phyloP scores from a whole-genome alignment of 345 rosid genomes.

The Eucalyptus tenuipes region DNA sequence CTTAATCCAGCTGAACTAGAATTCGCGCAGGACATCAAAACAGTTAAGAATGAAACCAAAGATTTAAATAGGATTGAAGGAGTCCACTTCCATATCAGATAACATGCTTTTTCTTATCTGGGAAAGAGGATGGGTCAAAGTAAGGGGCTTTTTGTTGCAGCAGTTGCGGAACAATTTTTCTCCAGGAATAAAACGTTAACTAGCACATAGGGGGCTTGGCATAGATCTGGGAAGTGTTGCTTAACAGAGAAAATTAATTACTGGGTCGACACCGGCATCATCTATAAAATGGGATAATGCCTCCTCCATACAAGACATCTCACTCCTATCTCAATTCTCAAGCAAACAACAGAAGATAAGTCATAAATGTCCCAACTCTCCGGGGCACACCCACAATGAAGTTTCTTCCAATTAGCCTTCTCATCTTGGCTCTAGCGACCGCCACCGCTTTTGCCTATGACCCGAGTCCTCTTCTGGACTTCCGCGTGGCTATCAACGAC shows the following conservation, averaged over 20 bases:
- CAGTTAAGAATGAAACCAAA: not conserved
- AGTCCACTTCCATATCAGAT: not conserved
- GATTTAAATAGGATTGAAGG: not conserved
- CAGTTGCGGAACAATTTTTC: not conserved
- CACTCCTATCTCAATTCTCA: not conserved
- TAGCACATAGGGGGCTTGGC: not conserved
- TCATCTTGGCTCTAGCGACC: not conserved
- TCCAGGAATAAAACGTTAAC: not conserved
- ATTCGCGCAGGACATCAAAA: not conserved
- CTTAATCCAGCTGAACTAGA: not conserved
- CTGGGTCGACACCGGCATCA: not conserved
- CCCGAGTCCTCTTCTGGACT: not conserved
- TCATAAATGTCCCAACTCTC: not conserved
- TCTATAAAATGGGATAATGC: not conserved
- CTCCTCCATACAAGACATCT: not conserved
- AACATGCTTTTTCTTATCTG: not conserved
- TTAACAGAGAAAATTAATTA: not conserved
- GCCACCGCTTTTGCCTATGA: not conserved
- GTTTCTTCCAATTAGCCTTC: not conserved
- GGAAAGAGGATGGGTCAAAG: not conserved
- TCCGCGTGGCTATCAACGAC: not conserved
- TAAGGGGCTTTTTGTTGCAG: not conserved
- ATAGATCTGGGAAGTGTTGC: not conserved
- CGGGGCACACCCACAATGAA: not conserved
- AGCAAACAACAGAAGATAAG: not conserved